phyloP scores from a whole-genome alignment of 2,329 filamentous ascomycete genomes.

The Paecilomyces sp. region DNA sequence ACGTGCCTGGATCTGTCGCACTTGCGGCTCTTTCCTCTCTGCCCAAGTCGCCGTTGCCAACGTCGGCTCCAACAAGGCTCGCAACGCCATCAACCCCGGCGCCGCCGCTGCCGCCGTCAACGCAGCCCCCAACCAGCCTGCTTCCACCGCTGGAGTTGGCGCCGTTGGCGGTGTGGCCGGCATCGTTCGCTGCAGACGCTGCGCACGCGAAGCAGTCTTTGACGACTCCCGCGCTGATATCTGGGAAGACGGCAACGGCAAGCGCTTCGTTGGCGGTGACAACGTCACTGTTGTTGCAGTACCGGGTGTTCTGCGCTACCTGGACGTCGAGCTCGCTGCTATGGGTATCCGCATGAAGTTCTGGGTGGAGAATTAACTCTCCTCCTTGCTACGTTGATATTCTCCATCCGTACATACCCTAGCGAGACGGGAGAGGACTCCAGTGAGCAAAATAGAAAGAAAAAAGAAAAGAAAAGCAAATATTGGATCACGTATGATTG shows the following conservation, averaged over 20 bases:
- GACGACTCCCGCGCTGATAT: constrained; percentile 62
- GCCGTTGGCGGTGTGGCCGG: constrained; percentile 53
- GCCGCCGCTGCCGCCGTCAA: constrained; percentile 23
- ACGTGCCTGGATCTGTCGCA: constrained; percentile 79
- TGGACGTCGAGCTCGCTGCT: constrained; percentile 90
- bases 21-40: constrained; percentile 84
- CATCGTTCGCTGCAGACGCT: constrained; percentile 71
- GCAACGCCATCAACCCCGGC: constrained; percentile 15
- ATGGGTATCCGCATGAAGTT: constrained; percentile 98
- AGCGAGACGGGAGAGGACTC: background rate
- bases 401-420: no score
- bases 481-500: constrained; percentile 8
- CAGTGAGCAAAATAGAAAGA: constrained; percentile 2
- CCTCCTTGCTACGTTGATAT: background rate
- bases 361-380: constrained; percentile 52
- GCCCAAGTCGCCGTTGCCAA: constrained; percentile 53
- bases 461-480: constrained; percentile 6
- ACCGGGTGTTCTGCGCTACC: constrained; percentile 82
- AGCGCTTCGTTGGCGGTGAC: constrained; percentile 78
- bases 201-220: constrained; percentile 57
- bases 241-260: constrained; percentile 88
- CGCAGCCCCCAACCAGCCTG: constrained; percentile 20
- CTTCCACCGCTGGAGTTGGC: constrained; percentile 42
- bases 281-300: constrained; percentile 88
- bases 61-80: constrained; percentile 17